Percentiles rank a stretch among this genome's conserved stretches.
These are phyloP conservation scores for Hymenoscyphus fraxineus DNA, from an alignment of 2,329 filamentous ascomycete genomes.

Conservation along the genomic window DNA sequence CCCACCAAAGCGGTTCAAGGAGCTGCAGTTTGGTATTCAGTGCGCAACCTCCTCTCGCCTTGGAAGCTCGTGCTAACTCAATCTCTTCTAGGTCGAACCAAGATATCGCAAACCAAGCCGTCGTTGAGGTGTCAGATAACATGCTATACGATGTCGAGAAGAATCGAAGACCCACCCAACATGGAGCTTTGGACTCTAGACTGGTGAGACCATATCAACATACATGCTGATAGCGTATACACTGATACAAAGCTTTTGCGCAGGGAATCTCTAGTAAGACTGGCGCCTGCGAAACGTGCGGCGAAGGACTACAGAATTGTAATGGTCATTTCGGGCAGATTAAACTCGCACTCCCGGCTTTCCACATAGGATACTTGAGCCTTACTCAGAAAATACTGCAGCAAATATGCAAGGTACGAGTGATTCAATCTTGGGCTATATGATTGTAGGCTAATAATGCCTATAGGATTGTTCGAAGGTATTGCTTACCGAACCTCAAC, in stretches of 20 bases:
- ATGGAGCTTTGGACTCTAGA: slow-evolving; percentile 84
- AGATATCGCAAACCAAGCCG: slow-evolving; percentile 92
- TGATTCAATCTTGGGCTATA: not conserved
- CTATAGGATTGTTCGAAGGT: slow-evolving; percentile 73
- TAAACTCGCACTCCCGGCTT: slow-evolving; percentile 82
- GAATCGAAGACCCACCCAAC: slow-evolving; percentile 67
- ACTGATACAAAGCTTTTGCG: not conserved
- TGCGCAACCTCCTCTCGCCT: slow-evolving; percentile 40
- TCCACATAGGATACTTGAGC: slow-evolving; percentile 94
- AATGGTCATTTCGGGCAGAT: slow-evolving; percentile 96
- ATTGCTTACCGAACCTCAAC: slow-evolving; percentile 75
- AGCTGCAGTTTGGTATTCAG: slow-evolving; percentile 92
- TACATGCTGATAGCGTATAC: not conserved
- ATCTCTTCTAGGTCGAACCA: slow-evolving; percentile 66
- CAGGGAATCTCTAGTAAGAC: slow-evolving; percentile 81
- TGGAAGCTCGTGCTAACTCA: slow-evolving; percentile 18
- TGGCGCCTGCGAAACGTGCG: slow-evolving; percentile 77
- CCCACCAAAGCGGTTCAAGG: slow-evolving; percentile 85
- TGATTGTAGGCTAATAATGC: slow-evolving; percentile 16
- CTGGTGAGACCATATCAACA: slow-evolving; percentile 47
- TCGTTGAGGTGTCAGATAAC: slow-evolving; percentile 90
- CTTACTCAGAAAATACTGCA: slow-evolving; percentile 90
- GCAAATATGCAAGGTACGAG: slow-evolving; percentile 78
- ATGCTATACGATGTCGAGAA: slow-evolving; percentile 88
- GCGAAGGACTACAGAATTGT: slow-evolving; percentile 75